Conservation (phyloP, 441 rosid species). For the Aquilaria agallochum region DNA sequence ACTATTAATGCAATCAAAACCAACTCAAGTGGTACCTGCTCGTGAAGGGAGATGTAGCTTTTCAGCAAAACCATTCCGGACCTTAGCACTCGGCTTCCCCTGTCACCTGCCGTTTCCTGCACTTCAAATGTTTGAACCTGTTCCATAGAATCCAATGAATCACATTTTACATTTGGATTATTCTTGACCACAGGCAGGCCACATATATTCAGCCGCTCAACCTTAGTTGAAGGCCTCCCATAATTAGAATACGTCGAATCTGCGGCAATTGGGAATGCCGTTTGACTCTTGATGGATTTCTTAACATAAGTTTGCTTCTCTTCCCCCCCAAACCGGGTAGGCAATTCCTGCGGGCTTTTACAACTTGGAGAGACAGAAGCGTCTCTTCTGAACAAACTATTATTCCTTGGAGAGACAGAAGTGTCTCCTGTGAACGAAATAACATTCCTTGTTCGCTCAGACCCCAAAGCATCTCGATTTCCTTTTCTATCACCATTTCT, state of each 20-base stretch:
- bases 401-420: not conserved
- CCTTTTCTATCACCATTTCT: constrained; percentile 6
- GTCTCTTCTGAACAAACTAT: not conserved
- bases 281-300: constrained; percentile 5
- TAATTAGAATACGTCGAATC: not conserved
- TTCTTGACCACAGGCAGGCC: no score
- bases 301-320: not conserved
- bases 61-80: constrained; percentile 62
- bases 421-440: not conserved
- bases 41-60: constrained; percentile 23
- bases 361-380: not conserved
- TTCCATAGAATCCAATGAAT: no score
- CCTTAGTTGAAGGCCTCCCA: constrained; percentile 1
- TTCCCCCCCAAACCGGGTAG: constrained; percentile 13
- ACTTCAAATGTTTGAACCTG: not conserved
- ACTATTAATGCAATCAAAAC: not conserved
- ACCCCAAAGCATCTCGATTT: constrained; percentile 14
- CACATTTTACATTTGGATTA: no score
- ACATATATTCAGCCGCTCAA: constrained; percentile 40
- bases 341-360: constrained; percentile 12
- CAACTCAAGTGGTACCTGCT: constrained; percentile 28
- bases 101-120: not conserved
- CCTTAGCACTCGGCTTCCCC: constrained; percentile 25
- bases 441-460: not conserved
- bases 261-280: not conserved